A percentile compares a stretch with the other conserved stretches of the same genome.
These are phyloP conservation scores for Phyllostachys edulis DNA, from an alignment of 176 grass and related monocot species.

Conservation along the genomic window DNA sequence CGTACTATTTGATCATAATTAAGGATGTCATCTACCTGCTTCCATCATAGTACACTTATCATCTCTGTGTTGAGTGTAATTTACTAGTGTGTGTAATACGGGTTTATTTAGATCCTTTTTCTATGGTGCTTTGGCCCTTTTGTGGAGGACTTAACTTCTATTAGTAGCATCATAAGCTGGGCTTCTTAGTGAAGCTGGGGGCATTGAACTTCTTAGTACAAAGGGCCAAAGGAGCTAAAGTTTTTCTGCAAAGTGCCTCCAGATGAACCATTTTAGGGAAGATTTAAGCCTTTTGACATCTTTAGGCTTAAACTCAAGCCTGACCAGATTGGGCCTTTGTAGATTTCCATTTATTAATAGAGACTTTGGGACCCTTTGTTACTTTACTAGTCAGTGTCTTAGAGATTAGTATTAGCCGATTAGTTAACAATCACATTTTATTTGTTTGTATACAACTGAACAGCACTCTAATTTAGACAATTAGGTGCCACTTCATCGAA, in stretches of 20 bases:
- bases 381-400: neutral
- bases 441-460: neutral
- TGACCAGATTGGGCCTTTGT: neutral
- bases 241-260: conserved; percentile 2
- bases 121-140: neutral
- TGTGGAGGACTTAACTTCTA: neutral
- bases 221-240: neutral
- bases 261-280: neutral
- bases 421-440: neutral
- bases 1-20: neutral
- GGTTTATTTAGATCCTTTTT: neutral
- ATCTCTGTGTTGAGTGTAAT: neutral
- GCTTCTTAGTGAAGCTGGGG: conserved; percentile 1
- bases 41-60: neutral
- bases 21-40: neutral
- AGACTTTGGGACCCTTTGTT: neutral
- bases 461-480: neutral
- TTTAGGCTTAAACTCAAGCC: neutral
- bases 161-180: neutral
- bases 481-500: neutral
- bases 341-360: neutral
- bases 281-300: neutral
- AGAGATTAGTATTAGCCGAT: neutral
- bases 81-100: neutral
- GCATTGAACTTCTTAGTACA: neutral